Evolutionary conservation across 225 moss, liverwort and hornwort genomes (phyloP).

Genomic region (Neckera pumila): DNA sequence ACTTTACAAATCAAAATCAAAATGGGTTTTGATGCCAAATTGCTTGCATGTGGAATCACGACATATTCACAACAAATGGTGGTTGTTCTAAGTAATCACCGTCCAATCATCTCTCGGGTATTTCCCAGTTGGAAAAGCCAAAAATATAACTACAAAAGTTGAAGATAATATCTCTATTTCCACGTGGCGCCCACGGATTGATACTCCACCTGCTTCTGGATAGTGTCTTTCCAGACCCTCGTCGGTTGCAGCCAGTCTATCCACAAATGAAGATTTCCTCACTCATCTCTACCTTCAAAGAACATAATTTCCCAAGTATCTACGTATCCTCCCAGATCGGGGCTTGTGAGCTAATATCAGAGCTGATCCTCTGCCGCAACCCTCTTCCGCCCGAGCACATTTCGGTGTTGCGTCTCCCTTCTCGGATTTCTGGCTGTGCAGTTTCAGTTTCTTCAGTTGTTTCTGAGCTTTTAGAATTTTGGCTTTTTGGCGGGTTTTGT

Average conservation of each 20-base stretch:
- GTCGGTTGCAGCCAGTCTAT: background rate
- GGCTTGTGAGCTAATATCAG: background rate
- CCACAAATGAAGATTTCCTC: fast-evolving
- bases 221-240: constrained; percentile 4
- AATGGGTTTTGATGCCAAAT: background rate
- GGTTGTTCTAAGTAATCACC: background rate
- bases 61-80: background rate
- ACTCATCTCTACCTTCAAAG: fast-evolving
- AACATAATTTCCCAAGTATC: fast-evolving
- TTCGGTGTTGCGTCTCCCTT: background rate
- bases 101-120: background rate
- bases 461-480: background rate
- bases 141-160: background rate
- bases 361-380: background rate
- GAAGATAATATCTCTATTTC: background rate
- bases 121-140: background rate
- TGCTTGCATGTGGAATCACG: background rate
- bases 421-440: background rate
- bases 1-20: background rate
- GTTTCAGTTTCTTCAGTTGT: background rate
- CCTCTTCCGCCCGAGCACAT: background rate
- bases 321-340: background rate
- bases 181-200: constrained; percentile 12
- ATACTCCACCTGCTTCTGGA: background rate
- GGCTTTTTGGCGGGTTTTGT: background rate